Percentiles rank a stretch among this genome's conserved stretches.
Evolutionary conservation across 78 protist genomes (phyloP).

Genomic region (Anaeramoeba ignava): DNA sequence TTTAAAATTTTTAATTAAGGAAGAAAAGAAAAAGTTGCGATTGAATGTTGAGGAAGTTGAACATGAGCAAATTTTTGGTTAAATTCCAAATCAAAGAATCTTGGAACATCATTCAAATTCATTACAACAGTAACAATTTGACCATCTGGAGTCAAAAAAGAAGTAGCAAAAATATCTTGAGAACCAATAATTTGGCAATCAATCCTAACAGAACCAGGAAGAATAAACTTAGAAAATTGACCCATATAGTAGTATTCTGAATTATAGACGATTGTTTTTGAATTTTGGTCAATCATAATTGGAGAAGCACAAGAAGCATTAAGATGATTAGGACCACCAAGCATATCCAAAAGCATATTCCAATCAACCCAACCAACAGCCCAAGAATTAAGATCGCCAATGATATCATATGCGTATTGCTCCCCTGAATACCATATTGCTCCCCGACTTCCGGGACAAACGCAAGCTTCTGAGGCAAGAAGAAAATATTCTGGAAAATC

Average conservation of each 20-base stretch:
- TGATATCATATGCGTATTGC: constrained; percentile 18
- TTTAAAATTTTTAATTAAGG: no score
- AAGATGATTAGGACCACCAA: constrained; percentile 31
- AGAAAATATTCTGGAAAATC: constrained; percentile 7
- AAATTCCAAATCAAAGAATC: neutral
- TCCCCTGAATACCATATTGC: neutral
- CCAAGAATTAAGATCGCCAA: constrained; percentile 11
- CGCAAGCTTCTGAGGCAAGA: constrained; percentile 31
- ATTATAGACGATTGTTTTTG: neutral
- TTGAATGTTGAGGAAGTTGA: neutral
- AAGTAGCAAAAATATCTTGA: neutral
- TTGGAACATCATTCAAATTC: neutral
- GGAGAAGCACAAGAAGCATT: constrained; percentile 13
- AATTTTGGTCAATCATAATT: neutral
- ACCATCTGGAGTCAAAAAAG: neutral
- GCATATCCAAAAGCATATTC: constrained; percentile 8
- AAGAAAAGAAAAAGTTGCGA: neutral
- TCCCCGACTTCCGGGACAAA: constrained; percentile 7
- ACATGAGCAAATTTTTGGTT: neutral
- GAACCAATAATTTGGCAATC: neutral
- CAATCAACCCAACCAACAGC: constrained; percentile 32
- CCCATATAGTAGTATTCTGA: constrained; percentile 21
- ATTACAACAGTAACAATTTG: neutral
- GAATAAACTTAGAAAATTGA: constrained; percentile 9
- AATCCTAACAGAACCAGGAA: constrained; percentile 6